Conservation (phyloP, 257 asterid species). For the Nicotiana tomentosiformis region DNA sequence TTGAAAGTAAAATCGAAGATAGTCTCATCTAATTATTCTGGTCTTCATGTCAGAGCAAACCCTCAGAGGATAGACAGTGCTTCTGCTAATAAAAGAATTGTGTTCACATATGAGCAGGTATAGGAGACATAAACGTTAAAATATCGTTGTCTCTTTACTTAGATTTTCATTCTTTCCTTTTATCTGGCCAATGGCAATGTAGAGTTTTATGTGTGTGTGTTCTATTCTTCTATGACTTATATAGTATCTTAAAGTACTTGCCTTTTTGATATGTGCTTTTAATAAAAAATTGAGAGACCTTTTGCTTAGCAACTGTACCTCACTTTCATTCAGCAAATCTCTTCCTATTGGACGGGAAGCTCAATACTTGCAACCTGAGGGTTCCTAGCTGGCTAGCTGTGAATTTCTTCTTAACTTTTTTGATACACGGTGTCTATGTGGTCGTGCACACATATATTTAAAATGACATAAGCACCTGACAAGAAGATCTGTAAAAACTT, state of each 20-base stretch:
- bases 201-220: not conserved
- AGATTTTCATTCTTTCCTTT: not conserved
- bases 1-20: not conserved
- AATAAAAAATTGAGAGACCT: not conserved
- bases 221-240: not conserved
- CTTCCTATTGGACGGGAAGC: not conserved
- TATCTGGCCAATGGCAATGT: not conserved
- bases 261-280: not conserved
- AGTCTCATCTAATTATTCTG: constrained; percentile 3
- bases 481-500: not conserved
- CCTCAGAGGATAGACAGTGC: constrained; percentile 92
- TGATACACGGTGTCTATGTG: not conserved
- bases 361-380: not conserved
- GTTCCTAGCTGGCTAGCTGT: not conserved
- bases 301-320: not conserved
- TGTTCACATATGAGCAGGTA: constrained; percentile 93
- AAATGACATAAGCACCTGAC: not conserved
- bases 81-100: constrained; percentile 71
- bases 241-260: not conserved
- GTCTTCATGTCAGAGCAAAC: constrained; percentile 60
- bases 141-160: not conserved
- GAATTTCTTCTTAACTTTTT: not conserved
- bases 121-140: constrained; percentile 9
- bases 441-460: not conserved
- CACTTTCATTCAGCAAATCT: not conserved